These are phyloP conservation scores for Rhynchospora pubera DNA, from an alignment of 176 grass and related monocot genomes.

Conservation along the genomic window DNA sequence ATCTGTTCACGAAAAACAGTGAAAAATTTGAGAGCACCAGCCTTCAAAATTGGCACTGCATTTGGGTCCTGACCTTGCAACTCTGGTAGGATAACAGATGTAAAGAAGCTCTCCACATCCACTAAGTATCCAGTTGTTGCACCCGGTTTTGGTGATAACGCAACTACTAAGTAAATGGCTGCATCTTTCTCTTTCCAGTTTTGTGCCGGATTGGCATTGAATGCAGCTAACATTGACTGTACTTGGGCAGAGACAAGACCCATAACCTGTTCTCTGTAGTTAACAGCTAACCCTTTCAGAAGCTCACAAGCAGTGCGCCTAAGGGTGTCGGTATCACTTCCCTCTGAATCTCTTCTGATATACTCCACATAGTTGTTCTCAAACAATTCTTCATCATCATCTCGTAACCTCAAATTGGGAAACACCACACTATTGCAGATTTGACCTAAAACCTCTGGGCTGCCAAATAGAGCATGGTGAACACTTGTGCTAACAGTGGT, in stretches of 20 bases:
- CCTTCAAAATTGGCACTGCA: conserved; percentile 80
- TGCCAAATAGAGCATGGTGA: conserved; percentile 72
- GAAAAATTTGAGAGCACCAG: conserved; percentile 86
- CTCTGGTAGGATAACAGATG: conserved; percentile 79
- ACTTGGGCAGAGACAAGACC: conserved; percentile 61
- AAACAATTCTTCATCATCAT: conserved; percentile 93
- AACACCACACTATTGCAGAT: conserved; percentile 89
- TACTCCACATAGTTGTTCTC: conserved; percentile 89
- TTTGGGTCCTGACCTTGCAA: conserved; percentile 64
- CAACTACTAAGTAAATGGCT: conserved; percentile 85
- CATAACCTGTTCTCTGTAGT: conserved; percentile 81
- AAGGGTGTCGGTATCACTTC: conserved; percentile 76
- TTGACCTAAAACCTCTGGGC: conserved; percentile 56
- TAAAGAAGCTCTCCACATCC: conserved; percentile 90
- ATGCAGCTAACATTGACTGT: conserved; percentile 74
- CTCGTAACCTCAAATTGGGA: conserved; percentile 83
- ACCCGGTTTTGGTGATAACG: conserved; percentile 75
- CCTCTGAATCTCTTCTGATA: conserved; percentile 86
- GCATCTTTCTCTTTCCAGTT: conserved; percentile 99
- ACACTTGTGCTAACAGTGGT: conserved; percentile 90
- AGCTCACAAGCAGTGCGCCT: conserved; percentile 78
- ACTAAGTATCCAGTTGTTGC: conserved; percentile 51
- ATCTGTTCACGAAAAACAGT: conserved; percentile 88
- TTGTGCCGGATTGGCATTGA: conserved; percentile 39
- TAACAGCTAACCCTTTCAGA: conserved; percentile 61